phyloP scores from a whole-genome alignment of 164 flowering plant species.

The Litsea cubeba region DNA sequence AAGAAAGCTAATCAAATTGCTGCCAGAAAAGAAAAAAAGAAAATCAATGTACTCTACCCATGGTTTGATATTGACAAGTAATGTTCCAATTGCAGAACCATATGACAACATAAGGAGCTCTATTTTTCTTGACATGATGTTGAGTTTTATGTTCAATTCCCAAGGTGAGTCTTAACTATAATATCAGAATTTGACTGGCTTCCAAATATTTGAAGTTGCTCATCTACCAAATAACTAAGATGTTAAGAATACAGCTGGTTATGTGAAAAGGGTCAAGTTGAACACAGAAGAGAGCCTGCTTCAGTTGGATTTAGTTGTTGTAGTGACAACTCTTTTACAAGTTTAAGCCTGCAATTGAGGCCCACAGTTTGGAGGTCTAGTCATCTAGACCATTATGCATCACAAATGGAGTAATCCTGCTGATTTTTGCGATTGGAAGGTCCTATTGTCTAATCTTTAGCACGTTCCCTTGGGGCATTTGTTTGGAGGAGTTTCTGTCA shows the following conservation, averaged over 20 bases:
- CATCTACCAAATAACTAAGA: not conserved
- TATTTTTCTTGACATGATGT: not conserved
- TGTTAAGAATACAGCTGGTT: not conserved
- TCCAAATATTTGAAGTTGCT: constrained; percentile 2
- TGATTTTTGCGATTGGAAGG: not conserved
- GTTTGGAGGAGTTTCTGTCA: not conserved
- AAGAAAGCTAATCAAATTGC: not conserved
- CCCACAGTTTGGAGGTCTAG: not conserved
- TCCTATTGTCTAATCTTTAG: not conserved
- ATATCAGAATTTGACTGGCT: not conserved
- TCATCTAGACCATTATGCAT: no score
- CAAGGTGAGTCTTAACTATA: constrained; percentile 7
- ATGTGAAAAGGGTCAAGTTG: not conserved
- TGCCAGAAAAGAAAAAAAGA: no score
- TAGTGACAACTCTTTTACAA: not conserved
- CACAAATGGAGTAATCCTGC: no score
- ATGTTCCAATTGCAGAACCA: constrained; percentile 11
- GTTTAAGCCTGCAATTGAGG: not conserved
- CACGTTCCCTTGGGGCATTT: not conserved
- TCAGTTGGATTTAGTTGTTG: not conserved
- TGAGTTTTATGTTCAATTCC: not conserved
- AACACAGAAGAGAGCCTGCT: not conserved
- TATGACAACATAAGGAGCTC: constrained; percentile 6
- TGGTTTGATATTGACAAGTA: not conserved
- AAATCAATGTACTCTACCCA: not conserved